phyloP scores from a whole-genome alignment of 306 rosid genomes.

The Dryas octopetala region DNA sequence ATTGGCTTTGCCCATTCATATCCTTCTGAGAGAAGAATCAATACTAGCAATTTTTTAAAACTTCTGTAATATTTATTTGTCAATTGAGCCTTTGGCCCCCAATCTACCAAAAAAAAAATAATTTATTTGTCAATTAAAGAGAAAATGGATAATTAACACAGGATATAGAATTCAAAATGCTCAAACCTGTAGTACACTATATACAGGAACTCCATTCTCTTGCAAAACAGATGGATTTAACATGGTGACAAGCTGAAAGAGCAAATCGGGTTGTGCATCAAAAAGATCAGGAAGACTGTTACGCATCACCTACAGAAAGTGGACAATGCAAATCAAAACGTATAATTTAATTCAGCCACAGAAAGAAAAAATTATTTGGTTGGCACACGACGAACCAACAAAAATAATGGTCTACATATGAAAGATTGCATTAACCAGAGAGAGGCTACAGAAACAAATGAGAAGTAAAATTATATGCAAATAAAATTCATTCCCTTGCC shows the following conservation, averaged over 20 bases:
- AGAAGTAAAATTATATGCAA: background rate
- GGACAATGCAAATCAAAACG: background rate
- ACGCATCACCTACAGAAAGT: conserved; percentile 80
- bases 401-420: background rate
- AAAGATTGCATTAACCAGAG: background rate
- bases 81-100: no score
- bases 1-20: background rate
- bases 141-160: background rate
- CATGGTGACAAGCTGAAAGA: conserved; percentile 98
- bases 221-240: conserved; percentile 94
- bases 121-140: background rate
- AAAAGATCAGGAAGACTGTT: conserved; percentile 97
- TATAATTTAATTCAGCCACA: background rate
- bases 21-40: background rate
- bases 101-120: no score
- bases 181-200: conserved; percentile 78
- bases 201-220: conserved; percentile 86
- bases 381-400: background rate
- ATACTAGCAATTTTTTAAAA: background rate
- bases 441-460: background rate
- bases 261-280: conserved; percentile 95
- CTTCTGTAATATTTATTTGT: background rate
- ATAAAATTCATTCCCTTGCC: background rate
- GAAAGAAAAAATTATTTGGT: background rate
- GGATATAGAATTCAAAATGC: conserved; percentile 7